Conservation (phyloP, 2,329 filamentous ascomycete species). For the Gaeumannomyces tritici region DNA sequence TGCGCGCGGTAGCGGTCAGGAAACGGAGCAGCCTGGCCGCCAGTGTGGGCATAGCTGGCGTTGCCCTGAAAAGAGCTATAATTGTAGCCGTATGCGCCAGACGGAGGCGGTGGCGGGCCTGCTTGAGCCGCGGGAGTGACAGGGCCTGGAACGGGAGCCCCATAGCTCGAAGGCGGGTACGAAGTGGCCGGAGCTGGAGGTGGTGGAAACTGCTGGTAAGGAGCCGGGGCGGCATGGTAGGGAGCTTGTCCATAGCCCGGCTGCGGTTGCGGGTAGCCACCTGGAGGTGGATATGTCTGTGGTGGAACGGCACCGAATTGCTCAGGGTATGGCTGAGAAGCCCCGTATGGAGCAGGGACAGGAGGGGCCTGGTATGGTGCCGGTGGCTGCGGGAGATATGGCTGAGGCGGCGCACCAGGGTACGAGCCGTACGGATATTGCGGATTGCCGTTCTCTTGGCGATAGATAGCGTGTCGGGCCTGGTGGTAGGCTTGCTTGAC, state of each 20-base stretch:
- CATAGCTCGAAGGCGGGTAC: background rate
- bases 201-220: constrained; percentile 5
- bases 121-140: background rate
- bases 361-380: constrained; percentile 8
- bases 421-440: background rate
- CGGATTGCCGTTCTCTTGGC: background rate
- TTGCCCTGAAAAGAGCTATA: constrained; percentile 14
- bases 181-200: background rate
- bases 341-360: background rate
- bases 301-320: constrained; percentile 10
- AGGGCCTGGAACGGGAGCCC: constrained; percentile 4
- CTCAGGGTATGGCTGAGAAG: constrained; percentile 1
- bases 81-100: constrained; percentile 12
- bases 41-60: constrained; percentile 8
- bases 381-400: background rate
- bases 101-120: constrained; percentile 8
- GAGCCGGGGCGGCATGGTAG: constrained; percentile 11
- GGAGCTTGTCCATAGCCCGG: constrained; percentile 6
- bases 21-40: constrained; percentile 12
- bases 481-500: constrained; percentile 13
- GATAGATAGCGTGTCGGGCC: background rate
- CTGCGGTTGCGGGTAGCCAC: constrained; percentile 9
- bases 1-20: constrained; percentile 29
- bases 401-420: background rate
- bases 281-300: constrained; percentile 10